phyloP scores from a whole-genome alignment of 2,329 filamentous ascomycete species.

The Macrophomina phaseolina region DNA sequence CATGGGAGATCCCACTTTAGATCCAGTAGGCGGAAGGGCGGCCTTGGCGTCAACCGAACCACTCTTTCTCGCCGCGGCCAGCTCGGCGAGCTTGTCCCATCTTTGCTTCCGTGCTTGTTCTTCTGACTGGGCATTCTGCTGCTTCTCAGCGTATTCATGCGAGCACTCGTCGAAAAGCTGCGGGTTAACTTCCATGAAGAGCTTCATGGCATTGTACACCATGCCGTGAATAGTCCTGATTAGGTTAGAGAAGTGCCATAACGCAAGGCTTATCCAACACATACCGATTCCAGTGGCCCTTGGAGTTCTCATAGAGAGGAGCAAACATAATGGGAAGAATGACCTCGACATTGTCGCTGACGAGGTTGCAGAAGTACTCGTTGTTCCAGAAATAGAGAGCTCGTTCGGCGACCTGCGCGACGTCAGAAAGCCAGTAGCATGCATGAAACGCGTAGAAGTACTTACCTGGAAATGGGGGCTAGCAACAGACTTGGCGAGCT shows the following conservation, averaged over 20 bases:
- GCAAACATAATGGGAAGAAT: conserved; percentile 99
- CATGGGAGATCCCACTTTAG: conserved; percentile 49
- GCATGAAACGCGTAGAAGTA: background rate
- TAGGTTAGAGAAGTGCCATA: conserved; percentile 39
- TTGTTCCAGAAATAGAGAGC: conserved; percentile 99
- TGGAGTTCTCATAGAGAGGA: conserved; percentile 96
- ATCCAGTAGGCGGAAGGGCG: conserved; percentile 31
- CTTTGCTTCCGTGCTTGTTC: conserved; percentile 82
- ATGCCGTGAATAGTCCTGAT: conserved; percentile 95
- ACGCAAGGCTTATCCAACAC: conserved; percentile 33
- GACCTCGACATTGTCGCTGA: conserved; percentile 98
- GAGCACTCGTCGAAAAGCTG: conserved; percentile 98
- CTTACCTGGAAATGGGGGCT: conserved; percentile 92
- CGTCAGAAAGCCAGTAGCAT: conserved; percentile 28
- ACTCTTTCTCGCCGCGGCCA: conserved; percentile 73
- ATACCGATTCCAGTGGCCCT: conserved; percentile 98
- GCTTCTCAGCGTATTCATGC: conserved; percentile 95
- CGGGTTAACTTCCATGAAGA: conserved; percentile 99
- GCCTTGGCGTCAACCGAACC: conserved; percentile 38
- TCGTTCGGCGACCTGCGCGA: conserved; percentile 80
- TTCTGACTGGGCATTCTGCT: conserved; percentile 86
- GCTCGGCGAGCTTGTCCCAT: conserved; percentile 85
- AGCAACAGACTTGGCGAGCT: conserved; percentile 95
- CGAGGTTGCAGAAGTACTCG: conserved; percentile 98
- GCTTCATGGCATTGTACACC: conserved; percentile 99